phyloP scores from a whole-genome alignment of 2,329 filamentous ascomycete genomes.

The Xylaria sp. region DNA sequence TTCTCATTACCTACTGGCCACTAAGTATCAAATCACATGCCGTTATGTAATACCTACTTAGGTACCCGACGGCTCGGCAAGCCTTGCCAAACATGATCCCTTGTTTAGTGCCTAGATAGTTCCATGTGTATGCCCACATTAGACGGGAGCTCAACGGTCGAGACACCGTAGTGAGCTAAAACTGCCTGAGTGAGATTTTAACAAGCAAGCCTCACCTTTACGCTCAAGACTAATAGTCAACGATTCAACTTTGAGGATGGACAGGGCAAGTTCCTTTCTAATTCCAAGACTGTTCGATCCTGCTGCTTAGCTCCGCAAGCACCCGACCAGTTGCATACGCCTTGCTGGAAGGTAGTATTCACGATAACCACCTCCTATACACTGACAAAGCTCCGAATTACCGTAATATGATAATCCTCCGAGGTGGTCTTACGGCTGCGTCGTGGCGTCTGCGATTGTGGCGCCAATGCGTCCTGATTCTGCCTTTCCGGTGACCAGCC shows the following conservation, averaged over 20 bases:
- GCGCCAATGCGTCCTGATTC: background rate
- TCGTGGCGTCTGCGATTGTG: background rate
- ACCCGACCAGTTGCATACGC: background rate
- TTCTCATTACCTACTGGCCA: background rate
- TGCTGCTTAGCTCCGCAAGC: background rate
- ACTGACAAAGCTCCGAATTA: background rate
- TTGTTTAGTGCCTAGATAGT: too few species aligned
- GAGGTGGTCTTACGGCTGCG: background rate
- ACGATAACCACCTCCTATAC: background rate
- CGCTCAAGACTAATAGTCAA: background rate
- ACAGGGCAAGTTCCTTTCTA: background rate
- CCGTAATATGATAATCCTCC: background rate
- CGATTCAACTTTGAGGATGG: background rate
- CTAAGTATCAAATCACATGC: background rate
- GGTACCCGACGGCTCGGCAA: background rate
- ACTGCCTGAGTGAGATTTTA: background rate
- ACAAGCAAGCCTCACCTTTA: background rate
- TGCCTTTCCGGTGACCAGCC: too few species aligned
- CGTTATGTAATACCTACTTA: background rate
- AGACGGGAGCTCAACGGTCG: background rate
- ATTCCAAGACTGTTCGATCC: background rate
- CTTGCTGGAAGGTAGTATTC: conserved; percentile 3
- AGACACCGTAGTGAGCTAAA: background rate
- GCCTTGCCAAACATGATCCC: too few species aligned
- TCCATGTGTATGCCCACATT: background rate